A percentile compares a stretch with the other conserved stretches of the same genome.
Conservation (phyloP, 768 basidiomycete species). For the Leccinum longicurvipes region DNA sequence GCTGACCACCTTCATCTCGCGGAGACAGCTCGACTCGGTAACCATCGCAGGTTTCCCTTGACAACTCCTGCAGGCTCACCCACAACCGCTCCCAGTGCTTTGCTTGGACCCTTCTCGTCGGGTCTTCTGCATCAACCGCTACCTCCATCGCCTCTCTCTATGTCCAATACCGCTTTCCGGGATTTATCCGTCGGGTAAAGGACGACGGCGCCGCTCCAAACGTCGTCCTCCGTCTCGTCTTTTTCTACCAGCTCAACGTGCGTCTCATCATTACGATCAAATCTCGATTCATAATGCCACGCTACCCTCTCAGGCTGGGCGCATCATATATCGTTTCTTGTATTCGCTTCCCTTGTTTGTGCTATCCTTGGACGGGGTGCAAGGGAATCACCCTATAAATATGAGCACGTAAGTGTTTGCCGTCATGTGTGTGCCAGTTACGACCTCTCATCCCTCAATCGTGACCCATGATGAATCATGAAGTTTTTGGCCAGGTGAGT, state of each 20-base stretch:
- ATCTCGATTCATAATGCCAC: background rate
- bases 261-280: slow-evolving; percentile 25
- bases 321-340: slow-evolving; percentile 73
- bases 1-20: slow-evolving; percentile 56
- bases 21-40: slow-evolving; percentile 59
- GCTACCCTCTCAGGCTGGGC: slow-evolving; percentile 45
- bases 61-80: slow-evolving; percentile 11
- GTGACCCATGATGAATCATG: too few species aligned
- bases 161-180: slow-evolving; percentile 67
- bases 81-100: slow-evolving; percentile 45
- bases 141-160: slow-evolving; percentile 72
- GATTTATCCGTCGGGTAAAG: slow-evolving; percentile 68
- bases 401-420: slow-evolving; percentile 48
- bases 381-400: slow-evolving; percentile 47
- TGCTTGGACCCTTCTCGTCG: slow-evolving; percentile 74
- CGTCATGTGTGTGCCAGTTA: background rate
- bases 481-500: slow-evolving; percentile 62
- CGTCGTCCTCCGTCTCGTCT: slow-evolving; percentile 69
- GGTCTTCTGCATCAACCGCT: slow-evolving; percentile 58
- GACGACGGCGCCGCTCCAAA: slow-evolving; percentile 70
- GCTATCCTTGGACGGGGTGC: slow-evolving; percentile 63
- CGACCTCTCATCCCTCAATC: background rate
- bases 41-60: background rate
- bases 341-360: slow-evolving; percentile 68
- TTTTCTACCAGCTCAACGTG: slow-evolving; percentile 78